phyloP scores from a whole-genome alignment of 306 rosid species.

The Lathyrus aphaca region DNA sequence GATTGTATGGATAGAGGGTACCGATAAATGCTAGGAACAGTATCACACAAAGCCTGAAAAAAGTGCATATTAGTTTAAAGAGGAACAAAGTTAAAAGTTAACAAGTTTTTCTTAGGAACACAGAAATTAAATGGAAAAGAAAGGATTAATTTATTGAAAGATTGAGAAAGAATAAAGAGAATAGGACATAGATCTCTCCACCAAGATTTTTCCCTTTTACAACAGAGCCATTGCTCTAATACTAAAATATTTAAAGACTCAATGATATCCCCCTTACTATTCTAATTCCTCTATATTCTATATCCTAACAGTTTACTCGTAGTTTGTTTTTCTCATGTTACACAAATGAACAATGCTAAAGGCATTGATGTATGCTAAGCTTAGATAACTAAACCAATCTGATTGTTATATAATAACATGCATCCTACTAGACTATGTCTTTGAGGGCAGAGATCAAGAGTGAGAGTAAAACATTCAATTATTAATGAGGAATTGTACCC shows the following conservation, averaged over 20 bases:
- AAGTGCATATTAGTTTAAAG: conserved; percentile 29
- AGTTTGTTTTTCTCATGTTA: background rate
- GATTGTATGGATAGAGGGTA: conserved; percentile 74
- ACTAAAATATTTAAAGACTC: background rate
- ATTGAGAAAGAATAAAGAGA: background rate
- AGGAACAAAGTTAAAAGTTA: conserved; percentile 17
- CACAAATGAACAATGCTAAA: conserved; percentile 7
- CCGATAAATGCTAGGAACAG: conserved; percentile 69
- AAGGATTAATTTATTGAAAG: background rate
- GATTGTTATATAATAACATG: conserved; percentile 13
- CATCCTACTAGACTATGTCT: background rate
- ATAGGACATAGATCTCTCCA: background rate
- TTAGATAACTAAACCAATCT: conserved; percentile 25
- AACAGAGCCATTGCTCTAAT: background rate
- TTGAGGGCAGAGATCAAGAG: conserved; percentile 5
- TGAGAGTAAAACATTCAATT: conserved; percentile 16
- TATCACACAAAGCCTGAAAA: conserved; percentile 63
- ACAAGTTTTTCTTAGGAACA: background rate
- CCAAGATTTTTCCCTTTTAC: background rate
- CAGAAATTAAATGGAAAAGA: conserved; percentile 2
- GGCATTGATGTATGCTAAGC: conserved; percentile 26
- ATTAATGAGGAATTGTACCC: conserved; percentile 6
- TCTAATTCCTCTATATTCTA: background rate
- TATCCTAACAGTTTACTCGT: conserved; percentile 11
- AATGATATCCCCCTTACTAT: background rate